Base-by-base conservation (phyloP, 2,329 filamentous ascomycete species). In the Scedosporium apiospermum region DNA sequence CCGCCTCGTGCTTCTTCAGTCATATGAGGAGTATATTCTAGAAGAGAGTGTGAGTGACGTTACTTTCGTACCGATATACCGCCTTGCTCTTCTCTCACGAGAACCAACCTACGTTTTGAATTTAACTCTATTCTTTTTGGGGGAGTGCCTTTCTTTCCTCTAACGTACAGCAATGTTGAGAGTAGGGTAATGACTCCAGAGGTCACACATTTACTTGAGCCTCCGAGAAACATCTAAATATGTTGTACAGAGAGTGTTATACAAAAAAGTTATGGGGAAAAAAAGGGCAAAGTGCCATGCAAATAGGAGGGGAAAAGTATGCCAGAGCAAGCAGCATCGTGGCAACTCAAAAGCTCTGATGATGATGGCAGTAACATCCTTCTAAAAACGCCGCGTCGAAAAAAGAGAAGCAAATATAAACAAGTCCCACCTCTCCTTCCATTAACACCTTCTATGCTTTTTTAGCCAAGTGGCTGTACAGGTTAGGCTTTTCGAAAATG, bases 381-480 rank as follows among this genome's bases (percentile, higher is more conserved):
- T 44, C 34, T 42, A n/a, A 23, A n/a, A 51, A 61, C 60, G 60
- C 60, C 60, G 49, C 30, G 30, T n/a, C 23, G 21, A 55, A 57
- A 61, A 21, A 57, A 57, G 49, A 6, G 21, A 61, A 16, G 21
- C 30, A 61, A 34, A 53, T 18, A 23, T 14, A 23, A 38, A 30
- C 42, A 49, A 60, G 21, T 30, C 23, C 27, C 46, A n/a, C 30
- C 59, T 61, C 27, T 21, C 59, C 44, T 53, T 34, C 57, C 59
- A 61, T 38, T 30, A 61, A 61, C 59, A 61, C 59, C 59, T n/a
- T 58, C 55, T 38, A 58, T 58, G 55, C 55, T 38, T 38, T 41
- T 16, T 30, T 26, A 57, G 27, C 27, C 55, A 23, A 58, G 4
- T 18, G 34, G 51, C 51, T 14, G 3, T 27, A 23, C 21, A n/a